Conservation (phyloP, 495 filamentous ascomycete species). For the Hypomontagnella monticulosa region DNA sequence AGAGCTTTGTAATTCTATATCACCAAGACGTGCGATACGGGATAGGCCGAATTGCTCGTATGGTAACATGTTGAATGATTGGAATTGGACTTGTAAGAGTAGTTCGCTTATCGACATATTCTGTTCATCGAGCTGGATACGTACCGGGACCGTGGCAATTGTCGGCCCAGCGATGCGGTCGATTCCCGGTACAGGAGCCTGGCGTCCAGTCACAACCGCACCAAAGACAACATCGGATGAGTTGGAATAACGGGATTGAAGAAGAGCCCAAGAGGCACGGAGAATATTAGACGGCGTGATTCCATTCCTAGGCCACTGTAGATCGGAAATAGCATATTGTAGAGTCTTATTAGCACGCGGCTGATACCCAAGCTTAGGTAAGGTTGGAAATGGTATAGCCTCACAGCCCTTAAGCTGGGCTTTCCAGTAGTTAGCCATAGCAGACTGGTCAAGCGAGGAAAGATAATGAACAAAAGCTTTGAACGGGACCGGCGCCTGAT, state of each 20-base stretch:
- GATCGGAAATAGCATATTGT: background rate
- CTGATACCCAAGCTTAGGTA: too few relatives aligned
- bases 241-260: slow-evolving; percentile 44
- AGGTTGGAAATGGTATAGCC: background rate
- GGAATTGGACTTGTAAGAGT: slow-evolving; percentile 54
- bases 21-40: slow-evolving; percentile 63
- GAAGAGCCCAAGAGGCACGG: slow-evolving; percentile 53
- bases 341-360: too few relatives aligned
- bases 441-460: too few relatives aligned
- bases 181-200: slow-evolving; percentile 56
- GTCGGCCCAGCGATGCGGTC: slow-evolving; percentile 62
- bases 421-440: too few relatives aligned
- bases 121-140: slow-evolving; percentile 53
- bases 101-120: slow-evolving; percentile 43
- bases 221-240: slow-evolving; percentile 61
- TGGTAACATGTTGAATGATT: slow-evolving; percentile 58
- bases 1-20: slow-evolving; percentile 63
- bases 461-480: too few relatives aligned
- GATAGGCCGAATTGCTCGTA: slow-evolving; percentile 70
- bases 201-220: slow-evolving; percentile 61
- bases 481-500: too few relatives aligned
- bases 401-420: too few relatives aligned
- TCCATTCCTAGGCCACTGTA: background rate
- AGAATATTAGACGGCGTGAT: slow-evolving; percentile 26
- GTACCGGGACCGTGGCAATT: slow-evolving; percentile 67